A percentile compares a stretch with the other conserved stretches of the same genome.
phyloP scores from a whole-genome alignment of 2,329 filamentous ascomycete genomes.

The Scolecobasidium constrictum region DNA sequence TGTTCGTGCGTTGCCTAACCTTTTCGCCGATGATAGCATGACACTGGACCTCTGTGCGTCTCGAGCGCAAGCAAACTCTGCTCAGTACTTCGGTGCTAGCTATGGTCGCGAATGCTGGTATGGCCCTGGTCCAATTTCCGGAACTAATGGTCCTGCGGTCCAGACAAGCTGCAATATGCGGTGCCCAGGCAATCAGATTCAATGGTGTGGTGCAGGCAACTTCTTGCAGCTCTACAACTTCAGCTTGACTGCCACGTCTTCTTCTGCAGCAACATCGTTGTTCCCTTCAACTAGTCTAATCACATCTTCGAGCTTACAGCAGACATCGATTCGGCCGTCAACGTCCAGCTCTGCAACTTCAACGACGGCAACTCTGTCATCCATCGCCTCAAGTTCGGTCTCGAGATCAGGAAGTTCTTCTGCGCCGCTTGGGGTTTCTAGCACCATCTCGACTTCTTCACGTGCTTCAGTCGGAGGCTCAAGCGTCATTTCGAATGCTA shows the following conservation, averaged over 20 bases:
- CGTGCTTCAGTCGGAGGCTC: no score
- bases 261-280: not conserved
- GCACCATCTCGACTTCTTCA: no score
- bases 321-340: not conserved
- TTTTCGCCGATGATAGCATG: conserved; percentile 7
- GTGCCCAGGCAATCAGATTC: conserved; percentile 7
- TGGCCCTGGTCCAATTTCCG: not conserved
- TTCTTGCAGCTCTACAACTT: conserved; percentile 8
- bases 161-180: conserved; percentile 6
- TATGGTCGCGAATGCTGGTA: conserved; percentile 9
- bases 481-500: no score
- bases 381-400: not conserved
- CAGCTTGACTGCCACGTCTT: not conserved
- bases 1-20: conserved; percentile 4
- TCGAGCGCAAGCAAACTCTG: not conserved
- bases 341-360: not conserved
- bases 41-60: conserved; percentile 9
- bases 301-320: not conserved
- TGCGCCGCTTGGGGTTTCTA: no score
- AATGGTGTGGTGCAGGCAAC: conserved; percentile 10
- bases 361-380: not conserved
- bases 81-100: conserved; percentile 8
- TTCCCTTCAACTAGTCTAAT: not conserved
- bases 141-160: not conserved
- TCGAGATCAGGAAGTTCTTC: no score